Evolutionary conservation across 2,329 filamentous ascomycete genomes (phyloP).

Genomic region (Aspergillus brunneoviolaceus): DNA sequence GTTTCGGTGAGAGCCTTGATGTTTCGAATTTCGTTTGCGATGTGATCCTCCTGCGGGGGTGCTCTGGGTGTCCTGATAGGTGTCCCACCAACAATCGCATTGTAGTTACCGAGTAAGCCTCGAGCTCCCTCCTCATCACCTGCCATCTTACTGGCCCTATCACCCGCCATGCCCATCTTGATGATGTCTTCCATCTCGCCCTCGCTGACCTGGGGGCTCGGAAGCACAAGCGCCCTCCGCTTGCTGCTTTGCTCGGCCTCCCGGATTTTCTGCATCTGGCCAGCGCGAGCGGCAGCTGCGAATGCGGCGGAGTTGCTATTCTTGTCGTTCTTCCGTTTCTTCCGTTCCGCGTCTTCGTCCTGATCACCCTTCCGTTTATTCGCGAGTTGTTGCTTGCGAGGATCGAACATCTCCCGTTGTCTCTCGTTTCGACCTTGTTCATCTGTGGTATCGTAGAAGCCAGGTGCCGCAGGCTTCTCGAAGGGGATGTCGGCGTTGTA

Average conservation of each 20-base stretch:
- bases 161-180: conserved; percentile 95
- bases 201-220: conserved; percentile 88
- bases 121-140: conserved; percentile 80
- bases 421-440: conserved; percentile 79
- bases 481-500: conserved; percentile 99
- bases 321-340: conserved; percentile 87
- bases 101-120: conserved; percentile 84
- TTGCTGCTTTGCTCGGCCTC: conserved; percentile 98
- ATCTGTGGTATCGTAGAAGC: conserved; percentile 91
- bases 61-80: conserved; percentile 91
- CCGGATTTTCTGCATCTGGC: conserved; percentile 88
- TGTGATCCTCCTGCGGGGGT: conserved; percentile 88
- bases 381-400: conserved; percentile 82
- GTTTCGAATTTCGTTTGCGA: conserved; percentile 94
- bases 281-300: conserved; percentile 87
- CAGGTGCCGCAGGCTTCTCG: conserved; percentile 82
- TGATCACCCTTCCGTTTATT: conserved; percentile 92
- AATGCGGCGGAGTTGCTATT: conserved; percentile 73
- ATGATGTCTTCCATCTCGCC: conserved; percentile 94
- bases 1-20: conserved; percentile 90
- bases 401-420: conserved; percentile 83
- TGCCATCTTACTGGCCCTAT: conserved; percentile 75
- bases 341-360: conserved; percentile 75
- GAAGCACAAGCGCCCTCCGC: conserved; percentile 76
- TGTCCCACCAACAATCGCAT: conserved; percentile 73